Conservation (phyloP, 495 filamentous ascomycete species). For the Xylaria scruposa region DNA sequence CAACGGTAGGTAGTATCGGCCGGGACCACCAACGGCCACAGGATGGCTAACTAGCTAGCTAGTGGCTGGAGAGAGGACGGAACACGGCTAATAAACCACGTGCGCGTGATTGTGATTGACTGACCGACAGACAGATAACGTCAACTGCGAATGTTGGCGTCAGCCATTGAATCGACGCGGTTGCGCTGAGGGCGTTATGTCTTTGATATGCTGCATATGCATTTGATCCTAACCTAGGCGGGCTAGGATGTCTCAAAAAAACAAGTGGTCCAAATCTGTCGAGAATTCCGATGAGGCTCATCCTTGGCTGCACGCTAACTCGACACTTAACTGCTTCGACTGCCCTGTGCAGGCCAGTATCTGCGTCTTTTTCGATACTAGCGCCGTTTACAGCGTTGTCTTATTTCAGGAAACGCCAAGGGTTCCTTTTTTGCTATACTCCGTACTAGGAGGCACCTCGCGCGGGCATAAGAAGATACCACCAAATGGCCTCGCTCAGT, state of each 20-base stretch:
- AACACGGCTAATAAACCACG: slow-evolving; percentile 24
- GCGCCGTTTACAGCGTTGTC: neutral
- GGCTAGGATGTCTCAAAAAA: slow-evolving; percentile 21
- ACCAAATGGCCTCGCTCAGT: neutral
- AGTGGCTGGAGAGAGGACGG: slow-evolving; percentile 18
- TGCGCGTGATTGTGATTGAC: slow-evolving; percentile 16
- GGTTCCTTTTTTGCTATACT: neutral
- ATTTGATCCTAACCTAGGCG: neutral
- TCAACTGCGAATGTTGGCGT: neutral
- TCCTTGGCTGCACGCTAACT: slow-evolving; percentile 20
- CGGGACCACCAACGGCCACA: slow-evolving; percentile 18
- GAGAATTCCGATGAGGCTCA: slow-evolving; percentile 24
- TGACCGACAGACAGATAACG: slow-evolving; percentile 11
- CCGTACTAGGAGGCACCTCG: neutral
- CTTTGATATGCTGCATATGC: neutral
- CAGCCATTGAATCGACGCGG: neutral
- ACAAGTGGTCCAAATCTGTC: slow-evolving; percentile 13
- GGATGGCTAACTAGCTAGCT: slow-evolving; percentile 20
- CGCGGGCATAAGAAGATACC: neutral
- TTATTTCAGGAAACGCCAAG: neutral
- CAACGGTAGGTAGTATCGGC: slow-evolving; percentile 26
- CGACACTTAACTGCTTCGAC: neutral
- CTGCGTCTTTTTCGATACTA: slow-evolving; percentile 22
- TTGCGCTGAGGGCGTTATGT: neutral
- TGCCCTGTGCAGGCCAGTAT: neutral